Percentiles rank a stretch among this genome's conserved stretches.
Conservation (phyloP, 768 basidiomycete genomes). For the Dacryopinax primogenitus region DNA sequence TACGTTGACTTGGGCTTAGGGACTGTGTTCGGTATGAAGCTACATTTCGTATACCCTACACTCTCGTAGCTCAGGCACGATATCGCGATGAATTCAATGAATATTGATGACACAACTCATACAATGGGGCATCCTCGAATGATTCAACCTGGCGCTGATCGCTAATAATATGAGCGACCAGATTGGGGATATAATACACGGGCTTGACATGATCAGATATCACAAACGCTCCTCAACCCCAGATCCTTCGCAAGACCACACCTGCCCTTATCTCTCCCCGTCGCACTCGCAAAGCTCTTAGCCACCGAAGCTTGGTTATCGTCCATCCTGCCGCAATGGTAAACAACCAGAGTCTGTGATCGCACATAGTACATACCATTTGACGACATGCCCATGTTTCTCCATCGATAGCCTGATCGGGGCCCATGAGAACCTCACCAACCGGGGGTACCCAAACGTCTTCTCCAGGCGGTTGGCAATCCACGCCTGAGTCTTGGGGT, state of each 20-base stretch:
- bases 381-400: conserved; percentile 58
- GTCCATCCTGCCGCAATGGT: conserved; percentile 48
- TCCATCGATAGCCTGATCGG: conserved; percentile 79
- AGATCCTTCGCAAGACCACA: conserved; percentile 61
- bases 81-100: conserved; percentile 13
- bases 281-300: conserved; percentile 57
- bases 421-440: conserved; percentile 92
- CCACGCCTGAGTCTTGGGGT: conserved; percentile 89
- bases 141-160: too few relatives aligned
- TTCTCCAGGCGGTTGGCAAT: conserved; percentile 61
- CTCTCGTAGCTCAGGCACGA: conserved; percentile 1
- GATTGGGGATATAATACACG: too few relatives aligned
- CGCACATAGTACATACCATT: conserved; percentile 46
- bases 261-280: conserved; percentile 63
- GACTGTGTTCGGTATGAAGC: background rate
- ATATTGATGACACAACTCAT: background rate
- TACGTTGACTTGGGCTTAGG: background rate
- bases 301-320: conserved; percentile 66
- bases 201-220: conserved; percentile 39
- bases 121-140: too few relatives aligned
- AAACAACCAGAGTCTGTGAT: background rate
- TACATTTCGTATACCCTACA: background rate
- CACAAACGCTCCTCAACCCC: conserved; percentile 53
- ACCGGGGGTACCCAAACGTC: conserved; percentile 81
- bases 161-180: too few relatives aligned